Base-by-base conservation (phyloP, 257 asterid genomes). In the Sherardia arvensis region DNA sequence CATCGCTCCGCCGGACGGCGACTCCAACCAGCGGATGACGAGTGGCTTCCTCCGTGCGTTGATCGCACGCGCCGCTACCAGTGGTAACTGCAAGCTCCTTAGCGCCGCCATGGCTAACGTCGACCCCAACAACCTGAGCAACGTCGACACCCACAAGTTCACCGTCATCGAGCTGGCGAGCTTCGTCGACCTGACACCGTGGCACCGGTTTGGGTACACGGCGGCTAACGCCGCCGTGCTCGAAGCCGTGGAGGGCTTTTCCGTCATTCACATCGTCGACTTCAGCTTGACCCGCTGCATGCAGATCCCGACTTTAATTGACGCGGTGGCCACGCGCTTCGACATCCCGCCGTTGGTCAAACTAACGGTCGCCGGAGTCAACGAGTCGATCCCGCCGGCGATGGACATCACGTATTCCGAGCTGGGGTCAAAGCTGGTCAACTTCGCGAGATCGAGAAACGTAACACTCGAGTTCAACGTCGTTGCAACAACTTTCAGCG, bases 1-100 rank as follows among this genome's bases (percentile, higher is more conserved):
- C 76, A 89, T 89, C 45, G 97, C 99, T 0, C 89, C 97, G 0
- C 93, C 97, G 0, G 99, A 92, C 63, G 99, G 99, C 3, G 97
- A 89, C 84, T 92, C 22, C 51, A 43, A 43, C 51, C 51, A 43
- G 20, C 51, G 51, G 51, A 14, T 43, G 51, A 70, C 99, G 0
- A 83, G 86, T 64, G 97, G 86, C 14, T 92, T 92, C 82, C 95
- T 92, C 12, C 86, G 98, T 11, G 96, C 98, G 12, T 85, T 92
- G 21, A 79, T 89, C 57, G 36, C 81, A n/a, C 95, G 98, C 12
- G 93, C 97, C 21, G 89, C 93, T 7, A 79, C 45, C 25, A 78
- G 54, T 25, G 94, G 92, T 0, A 79, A 78, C 64, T 82, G 83
- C 76, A 91, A 87, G 66, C 77, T 89, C 14, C 88, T 85, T 66